Evolutionary conservation across 1,284 basidiomycete species (phyloP), one percentile per base, ranked within the genome.

Genomic region (Vanrija sp.): DNA sequence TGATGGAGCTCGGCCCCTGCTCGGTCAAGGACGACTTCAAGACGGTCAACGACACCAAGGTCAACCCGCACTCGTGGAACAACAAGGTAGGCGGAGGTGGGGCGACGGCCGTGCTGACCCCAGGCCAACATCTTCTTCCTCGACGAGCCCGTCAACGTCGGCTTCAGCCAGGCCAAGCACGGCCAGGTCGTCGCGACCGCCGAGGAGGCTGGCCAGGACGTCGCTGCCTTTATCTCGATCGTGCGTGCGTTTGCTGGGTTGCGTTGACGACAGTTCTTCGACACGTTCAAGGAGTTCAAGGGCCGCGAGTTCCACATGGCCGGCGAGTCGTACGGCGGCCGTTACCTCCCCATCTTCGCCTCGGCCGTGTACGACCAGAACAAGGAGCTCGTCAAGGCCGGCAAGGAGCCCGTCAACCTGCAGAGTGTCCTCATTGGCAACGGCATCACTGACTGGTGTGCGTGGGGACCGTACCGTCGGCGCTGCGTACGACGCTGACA

Each of bases 321-420:
- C 1, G 85, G 86, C 36, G 86, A 88, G 69, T 71, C 68, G n/a
- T 73, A 71, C 48, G 71, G 69, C 23, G 69, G 90, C 6, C 83
- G 88, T n/a, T 92, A 90, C 71, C 78, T 93, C 7, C 90, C 90
- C 0, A 76, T 90, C 6, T 93, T 89, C 59, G 90, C 89, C 0
- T 78, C 86, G 1, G 82, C 83, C 14, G 82, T 94, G 0, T 84
- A 86, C 42, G 89, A 93, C 71, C 85, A 87, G 59, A 93, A 94
- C 68, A 75, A 80, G 8, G 68, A 72, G 23, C 77, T 87, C 14
- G 70, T 79, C 12, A 75, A 80, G 19, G 80, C 78, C 0, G 86
- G 85, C 2, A 68, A 84, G 61, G 81, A 82, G 4, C 85, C 87
- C 0, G 82, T 94, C 64, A 92, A 92, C 67, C 78, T 94, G 5